Evolutionary conservation across 2,329 filamentous ascomycete genomes (phyloP).

Genomic region (Rhytidhysteron rufulum): DNA sequence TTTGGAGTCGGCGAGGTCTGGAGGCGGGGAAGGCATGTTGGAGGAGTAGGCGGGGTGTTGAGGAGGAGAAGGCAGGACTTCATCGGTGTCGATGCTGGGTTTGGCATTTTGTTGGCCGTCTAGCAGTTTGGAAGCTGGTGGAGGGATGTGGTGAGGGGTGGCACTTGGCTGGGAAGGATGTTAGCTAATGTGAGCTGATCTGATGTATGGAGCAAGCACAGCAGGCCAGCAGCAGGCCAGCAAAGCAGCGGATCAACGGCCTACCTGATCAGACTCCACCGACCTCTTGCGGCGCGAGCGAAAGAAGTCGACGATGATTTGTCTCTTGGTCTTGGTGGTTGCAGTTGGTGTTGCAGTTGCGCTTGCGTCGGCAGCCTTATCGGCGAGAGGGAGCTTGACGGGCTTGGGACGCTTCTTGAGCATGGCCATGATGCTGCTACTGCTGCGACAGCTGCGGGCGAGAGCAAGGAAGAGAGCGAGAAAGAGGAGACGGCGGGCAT

Average conservation of each 20-base stretch:
- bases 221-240: not conserved
- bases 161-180: constrained; percentile 7
- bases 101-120: too few relatives aligned
- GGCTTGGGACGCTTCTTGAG: constrained; percentile 18
- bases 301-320: constrained; percentile 29
- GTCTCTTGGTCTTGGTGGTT: constrained; percentile 28
- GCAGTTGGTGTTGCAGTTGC: too few relatives aligned
- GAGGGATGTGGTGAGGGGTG: constrained; percentile 6
- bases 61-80: too few relatives aligned
- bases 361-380: constrained; percentile 18
- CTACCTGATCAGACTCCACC: too few relatives aligned
- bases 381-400: constrained; percentile 5
- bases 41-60: too few relatives aligned
- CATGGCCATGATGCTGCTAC: constrained; percentile 6
- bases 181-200: constrained; percentile 13
- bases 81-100: too few relatives aligned
- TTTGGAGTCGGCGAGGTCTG: constrained; percentile 8
- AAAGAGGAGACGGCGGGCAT: constrained; percentile 1
- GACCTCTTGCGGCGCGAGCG: constrained; percentile 21
- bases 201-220: not conserved
- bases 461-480: not conserved
- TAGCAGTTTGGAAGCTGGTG: constrained; percentile 15
- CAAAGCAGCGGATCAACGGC: too few relatives aligned
- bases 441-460: too few relatives aligned
- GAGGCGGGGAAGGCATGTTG: constrained; percentile 12